A percentile compares a stretch with the other conserved stretches of the same genome.
Evolutionary conservation across 805 yeast genomes (phyloP).

Genomic region (Barnettozyma vustinii): DNA sequence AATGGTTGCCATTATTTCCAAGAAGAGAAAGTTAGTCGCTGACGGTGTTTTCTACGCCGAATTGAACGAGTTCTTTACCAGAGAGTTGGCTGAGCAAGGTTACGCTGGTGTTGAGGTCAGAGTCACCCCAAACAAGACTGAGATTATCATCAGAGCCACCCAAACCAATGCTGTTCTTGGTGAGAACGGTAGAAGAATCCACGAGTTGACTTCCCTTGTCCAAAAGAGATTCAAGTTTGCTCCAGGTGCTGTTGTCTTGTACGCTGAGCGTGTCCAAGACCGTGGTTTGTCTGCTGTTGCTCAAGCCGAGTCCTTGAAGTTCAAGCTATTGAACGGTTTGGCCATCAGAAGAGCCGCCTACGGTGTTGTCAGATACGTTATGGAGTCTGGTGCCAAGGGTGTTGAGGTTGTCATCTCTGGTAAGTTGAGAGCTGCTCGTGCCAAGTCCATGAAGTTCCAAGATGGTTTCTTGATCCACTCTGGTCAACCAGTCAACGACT

Average conservation of each 20-base stretch:
- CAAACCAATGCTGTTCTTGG: conserved; percentile 98
- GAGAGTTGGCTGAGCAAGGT: conserved; percentile 99
- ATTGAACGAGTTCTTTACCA: conserved; percentile 99
- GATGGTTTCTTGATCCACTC: conserved; percentile 99
- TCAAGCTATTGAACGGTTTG: conserved; percentile 97
- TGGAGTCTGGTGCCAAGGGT: conserved; percentile 99
- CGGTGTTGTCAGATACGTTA: conserved; percentile 99
- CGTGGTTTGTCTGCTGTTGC: conserved; percentile 99
- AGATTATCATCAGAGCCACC: conserved; percentile 97
- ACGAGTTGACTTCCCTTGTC: conserved; percentile 94
- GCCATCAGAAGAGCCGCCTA: conserved; percentile 99
- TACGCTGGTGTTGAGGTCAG: conserved; percentile 99
- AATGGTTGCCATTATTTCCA: conserved; percentile 58
- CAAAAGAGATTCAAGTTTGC: conserved; percentile 98
- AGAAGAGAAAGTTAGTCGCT: conserved; percentile 99
- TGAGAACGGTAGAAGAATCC: conserved; percentile 99
- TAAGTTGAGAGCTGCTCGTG: conserved; percentile 99
- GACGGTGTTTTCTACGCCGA: conserved; percentile 99
- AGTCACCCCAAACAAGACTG: conserved; percentile 96
- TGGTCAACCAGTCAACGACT: conserved; percentile 99
- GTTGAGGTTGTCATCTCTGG: conserved; percentile 99
- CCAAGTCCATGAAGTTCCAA: conserved; percentile 99
- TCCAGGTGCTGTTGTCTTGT: conserved; percentile 88
- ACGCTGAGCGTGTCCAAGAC: conserved; percentile 99
- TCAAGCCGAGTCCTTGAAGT: conserved; percentile 98